Base-by-base conservation (phyloP, 306 rosid species). In the Dalbergia oliveri region DNA sequence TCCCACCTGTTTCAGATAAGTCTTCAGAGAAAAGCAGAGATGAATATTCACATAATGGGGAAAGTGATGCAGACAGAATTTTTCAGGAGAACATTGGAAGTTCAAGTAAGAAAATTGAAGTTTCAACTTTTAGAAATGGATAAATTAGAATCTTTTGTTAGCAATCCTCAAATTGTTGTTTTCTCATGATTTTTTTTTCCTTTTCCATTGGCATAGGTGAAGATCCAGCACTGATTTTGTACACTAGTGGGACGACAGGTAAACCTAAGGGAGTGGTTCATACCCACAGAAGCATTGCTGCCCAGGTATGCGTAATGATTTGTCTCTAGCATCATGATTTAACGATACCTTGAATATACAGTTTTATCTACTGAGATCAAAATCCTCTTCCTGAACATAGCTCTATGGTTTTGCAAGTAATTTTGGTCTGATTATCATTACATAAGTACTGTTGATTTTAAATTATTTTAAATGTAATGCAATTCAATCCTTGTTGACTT, bases 211-310 rank as follows among this genome's bases (percentile, higher is more conserved):
- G 49, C 81, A 45, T 77, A 93, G 99, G 88, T 89, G 98, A 91
- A 80, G 97, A 93, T 87, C 93, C 97, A 10, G 98, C 99, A 43
- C 84, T 95, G 73, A 87, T 95, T 62, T 79, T 95, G 74, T 93
- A 95, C 78, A 95, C 99, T 26, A 93, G 99, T 43, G 99, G 99
- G 49, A 95, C 99, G 64, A 95, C 99, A 4, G 99, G 99, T 73
- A 95, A 93, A 89, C 99, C 98, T 12, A 95, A 95, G 83, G 99
- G 99, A 77, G 99, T 88, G 81, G 97, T 95, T 74, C 99, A 95
- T 85, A 95, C 99, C 0, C 99, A 95, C 85, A 75, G 76, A 82
- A 88, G 98, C 88, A 89, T 95, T 56, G 60, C 82, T 78, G 83
- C 98, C 31, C 99, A 95, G 95, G 99, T 93, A 86, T 80, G 79